A percentile compares a stretch with the other conserved stretches of the same genome.
phyloP scores from a whole-genome alignment of 441 rosid species.

The Caryocar brasiliense region DNA sequence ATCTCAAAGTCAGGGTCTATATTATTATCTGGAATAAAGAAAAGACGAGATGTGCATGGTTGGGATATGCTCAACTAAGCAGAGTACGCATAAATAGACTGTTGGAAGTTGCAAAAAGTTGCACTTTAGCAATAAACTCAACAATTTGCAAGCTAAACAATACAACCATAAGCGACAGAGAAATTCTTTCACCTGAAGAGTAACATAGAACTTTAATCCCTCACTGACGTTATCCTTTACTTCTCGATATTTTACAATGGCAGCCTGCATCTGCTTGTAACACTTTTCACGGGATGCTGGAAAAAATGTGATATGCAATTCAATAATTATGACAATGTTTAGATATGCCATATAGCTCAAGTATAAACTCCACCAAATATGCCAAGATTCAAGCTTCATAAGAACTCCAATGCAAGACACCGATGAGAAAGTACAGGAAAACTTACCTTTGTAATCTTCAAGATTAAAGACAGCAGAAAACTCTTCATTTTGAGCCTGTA shows the following conservation, averaged over 20 bases:
- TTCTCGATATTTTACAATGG: slow-evolving; percentile 73
- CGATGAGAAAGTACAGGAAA: not conserved
- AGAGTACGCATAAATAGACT: too few species aligned
- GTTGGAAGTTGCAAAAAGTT: not conserved
- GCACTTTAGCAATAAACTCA: not conserved
- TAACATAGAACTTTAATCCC: slow-evolving; percentile 90
- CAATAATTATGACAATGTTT: not conserved
- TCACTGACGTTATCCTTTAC: slow-evolving; percentile 87
- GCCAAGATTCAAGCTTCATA: too few species aligned
- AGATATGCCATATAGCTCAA: not conserved
- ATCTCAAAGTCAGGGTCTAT: too few species aligned
- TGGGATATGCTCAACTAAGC: too few species aligned
- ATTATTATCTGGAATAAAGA: too few species aligned
- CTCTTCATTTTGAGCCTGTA: slow-evolving; percentile 83
- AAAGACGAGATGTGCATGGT: too few species aligned
- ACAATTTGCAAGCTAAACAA: not conserved
- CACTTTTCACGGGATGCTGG: slow-evolving; percentile 84
- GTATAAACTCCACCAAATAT: not conserved
- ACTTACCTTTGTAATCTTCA: slow-evolving; percentile 83
- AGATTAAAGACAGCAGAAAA: slow-evolving; percentile 72
- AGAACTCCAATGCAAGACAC: not conserved
- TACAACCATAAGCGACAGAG: not conserved
- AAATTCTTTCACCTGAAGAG: slow-evolving; percentile 62
- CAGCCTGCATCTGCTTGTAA: slow-evolving; percentile 86
- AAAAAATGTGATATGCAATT: not conserved